Conservation (phyloP, 106 monocot species). For the Iris macrosiphon region DNA sequence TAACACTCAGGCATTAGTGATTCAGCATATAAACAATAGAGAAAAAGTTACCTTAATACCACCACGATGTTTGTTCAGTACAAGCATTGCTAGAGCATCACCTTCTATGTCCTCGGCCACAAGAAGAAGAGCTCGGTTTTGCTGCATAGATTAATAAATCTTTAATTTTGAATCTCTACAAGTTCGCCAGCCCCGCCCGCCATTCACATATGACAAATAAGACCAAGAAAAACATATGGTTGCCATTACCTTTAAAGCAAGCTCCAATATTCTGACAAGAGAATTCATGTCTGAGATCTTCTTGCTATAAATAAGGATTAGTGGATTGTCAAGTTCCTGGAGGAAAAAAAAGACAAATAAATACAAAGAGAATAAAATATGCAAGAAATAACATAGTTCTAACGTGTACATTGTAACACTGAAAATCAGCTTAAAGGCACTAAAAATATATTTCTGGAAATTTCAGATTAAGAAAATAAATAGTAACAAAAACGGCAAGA, state of each 20-base stretch:
- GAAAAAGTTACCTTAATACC: constrained; percentile 61
- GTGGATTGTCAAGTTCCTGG: constrained; percentile 81
- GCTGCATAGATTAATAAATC: constrained; percentile 28
- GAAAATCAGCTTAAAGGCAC: neutral
- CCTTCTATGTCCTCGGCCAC: constrained; percentile 83
- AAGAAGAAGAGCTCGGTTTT: constrained; percentile 68
- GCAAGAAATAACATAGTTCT: neutral
- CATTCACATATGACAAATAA: no score
- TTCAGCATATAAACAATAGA: no score
- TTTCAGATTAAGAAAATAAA: no score
- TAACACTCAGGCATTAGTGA: no score
- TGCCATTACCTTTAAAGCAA: constrained; percentile 46
- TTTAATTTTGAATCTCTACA: neutral
- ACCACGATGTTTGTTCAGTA: constrained; percentile 80
- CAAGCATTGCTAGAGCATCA: constrained; percentile 67
- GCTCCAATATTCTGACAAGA: constrained; percentile 60
- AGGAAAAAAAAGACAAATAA: constrained; percentile 13
- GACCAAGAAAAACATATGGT: neutral
- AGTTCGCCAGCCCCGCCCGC: no score
- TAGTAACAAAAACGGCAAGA: no score
- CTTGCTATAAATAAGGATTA: constrained; percentile 87
- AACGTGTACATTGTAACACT: neutral
- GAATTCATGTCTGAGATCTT: constrained; percentile 68
- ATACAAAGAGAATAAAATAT: neutral
- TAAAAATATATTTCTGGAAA: no score